Base-by-base conservation (phyloP, 805 yeast species). In the Lipomyces spencermartinsiae region DNA sequence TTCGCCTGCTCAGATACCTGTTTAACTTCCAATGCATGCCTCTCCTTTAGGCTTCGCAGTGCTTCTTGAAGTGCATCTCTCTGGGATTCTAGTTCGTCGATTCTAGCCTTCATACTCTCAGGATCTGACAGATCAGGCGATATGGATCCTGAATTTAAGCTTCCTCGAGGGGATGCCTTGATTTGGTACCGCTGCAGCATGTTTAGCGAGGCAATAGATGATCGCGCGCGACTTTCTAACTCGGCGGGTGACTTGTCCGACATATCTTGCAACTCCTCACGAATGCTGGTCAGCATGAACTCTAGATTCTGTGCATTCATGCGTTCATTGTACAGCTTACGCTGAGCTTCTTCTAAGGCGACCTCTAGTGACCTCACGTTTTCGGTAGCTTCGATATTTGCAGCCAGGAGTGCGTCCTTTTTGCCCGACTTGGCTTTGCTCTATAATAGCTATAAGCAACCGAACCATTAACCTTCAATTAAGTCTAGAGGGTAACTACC, bases 61-160 rank as follows among this genome's bases (percentile, higher is more conserved):
- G 83, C 80, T 58, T 79, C 80, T 61, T 81, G 77, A 33, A 80
- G 73, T 12, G 80, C 83, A 51, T 76, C 76, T 34, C 83, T 75
- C 71, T 80, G 83, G 10, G 71, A 35, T 56, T 76, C 79, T 14
- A 70, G 61, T n/a, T 64, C 68, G 12, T 51, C 31, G 14, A 70
- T 57, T 43, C 63, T 64, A 29, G 5, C 49, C 16, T n/a, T 31
- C 60, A 62, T 16, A 7, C 51, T 64, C 12, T 64, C 65, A 8
- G 62, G 63, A 29, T 65, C 66, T n/a, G 43, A 22, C 58, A 46
- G 25, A 12, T 37, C 53, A n/a, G 25, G 29, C 5, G 56, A 53
- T 14, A 10, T 34, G n/a, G 33, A 25, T 4, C 56, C 14, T 31
- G 56, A 53, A 31, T 53, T 25, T 25, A 53, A 4, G 34, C 56